Base-by-base conservation (phyloP, 345 rosid species). In the Citrus unshiu region DNA sequence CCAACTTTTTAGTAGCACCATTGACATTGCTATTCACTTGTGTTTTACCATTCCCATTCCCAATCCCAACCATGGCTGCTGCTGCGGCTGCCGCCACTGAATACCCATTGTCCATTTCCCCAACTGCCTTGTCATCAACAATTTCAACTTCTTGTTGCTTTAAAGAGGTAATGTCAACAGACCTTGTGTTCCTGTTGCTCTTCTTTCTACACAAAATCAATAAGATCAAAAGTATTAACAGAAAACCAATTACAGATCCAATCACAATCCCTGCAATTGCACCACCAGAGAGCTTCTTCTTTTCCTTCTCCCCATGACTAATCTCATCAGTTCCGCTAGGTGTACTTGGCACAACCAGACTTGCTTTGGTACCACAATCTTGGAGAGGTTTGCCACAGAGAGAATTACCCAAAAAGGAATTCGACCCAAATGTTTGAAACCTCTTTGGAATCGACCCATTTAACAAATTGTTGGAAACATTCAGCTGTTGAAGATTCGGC, bases 221-320 rank as follows among this genome's bases (percentile, higher is more conserved):
- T 80, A 91, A 70, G 80, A 92, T 35, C 73, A 93, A 2, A 10
- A 87, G 67, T 68, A 94, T 80, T 61, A 96, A 57, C 6, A 83
- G 49, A 62, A 93, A 80, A 37, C 86, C 98, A 69, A 91, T 62
- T 29, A 97, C 80, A 68, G 92, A 91, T 75, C 95, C 99, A 49
- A 97, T 91, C 39, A 88, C 96, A 65, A 97, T 92, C 18, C 99
- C 99, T 0, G 98, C 98, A 61, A 93, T 89, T 19, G 91, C 97
- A 19, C 96, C 97, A 12, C 93, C 95, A 2, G 98, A 92, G 46
- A 97, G 86, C 87, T 88, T 91, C 74, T 84, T 91, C 82, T 77
- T 87, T 59, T 79, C 84, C 68, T 82, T 54, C 66, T n/a, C 87
- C 19, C 77, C 62, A 13, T 27, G 37, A 40, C 75, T 86, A 24